These are phyloP conservation scores for Hordeum pubiflorum DNA, from an alignment of 202 grass and related monocot species.

Conservation along the genomic window DNA sequence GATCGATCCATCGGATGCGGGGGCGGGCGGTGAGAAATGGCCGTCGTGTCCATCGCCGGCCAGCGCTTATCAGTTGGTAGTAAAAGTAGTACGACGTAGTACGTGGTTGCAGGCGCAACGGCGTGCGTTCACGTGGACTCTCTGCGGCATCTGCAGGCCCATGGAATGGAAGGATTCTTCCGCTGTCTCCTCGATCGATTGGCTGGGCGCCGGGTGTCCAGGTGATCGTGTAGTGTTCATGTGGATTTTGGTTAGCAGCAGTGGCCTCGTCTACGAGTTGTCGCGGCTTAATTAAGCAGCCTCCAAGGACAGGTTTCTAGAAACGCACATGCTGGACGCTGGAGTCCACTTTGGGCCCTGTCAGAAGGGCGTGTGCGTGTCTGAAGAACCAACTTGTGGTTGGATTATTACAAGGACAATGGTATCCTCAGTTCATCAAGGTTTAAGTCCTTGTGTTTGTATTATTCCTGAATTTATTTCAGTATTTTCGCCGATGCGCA, in stretches of 20 bases:
- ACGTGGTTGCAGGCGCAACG: not conserved
- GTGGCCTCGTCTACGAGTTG: not conserved
- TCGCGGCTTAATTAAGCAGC: too few species aligned
- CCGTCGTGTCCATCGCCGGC: not conserved
- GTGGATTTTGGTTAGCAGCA: not conserved
- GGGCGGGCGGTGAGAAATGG: not conserved
- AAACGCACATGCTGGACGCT: not conserved
- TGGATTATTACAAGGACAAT: too few species aligned
- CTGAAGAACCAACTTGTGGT: too few species aligned
- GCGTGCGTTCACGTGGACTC: not conserved
- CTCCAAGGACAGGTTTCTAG: not conserved
- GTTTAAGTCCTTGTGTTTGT: too few species aligned
- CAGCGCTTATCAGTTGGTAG: not conserved
- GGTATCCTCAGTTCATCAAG: too few species aligned
- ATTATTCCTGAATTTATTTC: too few species aligned
- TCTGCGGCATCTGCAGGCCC: not conserved
- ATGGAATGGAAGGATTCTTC: slow-evolving; percentile 26
- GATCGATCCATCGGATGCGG: not conserved
- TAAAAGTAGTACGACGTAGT: not conserved
- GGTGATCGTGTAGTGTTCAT: not conserved
- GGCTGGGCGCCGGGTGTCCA: not conserved
- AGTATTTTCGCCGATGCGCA: too few species aligned
- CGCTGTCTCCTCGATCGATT: not conserved
- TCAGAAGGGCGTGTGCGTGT: not conserved
- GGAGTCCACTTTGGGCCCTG: not conserved